A percentile compares a stretch with the other conserved stretches of the same genome.
phyloP scores from a whole-genome alignment of 345 rosid species.

The Syzygium oleosum region DNA sequence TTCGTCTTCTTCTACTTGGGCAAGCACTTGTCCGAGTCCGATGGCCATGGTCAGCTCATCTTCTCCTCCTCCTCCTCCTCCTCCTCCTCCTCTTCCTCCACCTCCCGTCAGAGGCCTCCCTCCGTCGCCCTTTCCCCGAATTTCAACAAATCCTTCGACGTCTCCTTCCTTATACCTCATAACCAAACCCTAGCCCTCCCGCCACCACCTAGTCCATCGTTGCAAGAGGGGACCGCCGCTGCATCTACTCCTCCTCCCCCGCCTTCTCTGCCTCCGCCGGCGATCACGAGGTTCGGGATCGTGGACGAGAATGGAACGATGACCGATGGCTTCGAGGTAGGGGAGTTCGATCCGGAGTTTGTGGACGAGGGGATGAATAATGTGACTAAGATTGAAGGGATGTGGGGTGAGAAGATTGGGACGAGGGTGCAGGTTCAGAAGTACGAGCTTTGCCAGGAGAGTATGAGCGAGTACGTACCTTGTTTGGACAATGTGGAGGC shows the following conservation, averaged over 20 bases:
- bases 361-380: constrained; percentile 43
- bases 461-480: constrained; percentile 72
- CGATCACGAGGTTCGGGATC: constrained; percentile 51
- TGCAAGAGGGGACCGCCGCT: background rate
- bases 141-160: constrained; percentile 29
- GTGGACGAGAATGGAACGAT: constrained; percentile 74
- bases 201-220: background rate
- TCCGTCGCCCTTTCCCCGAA: constrained; percentile 56
- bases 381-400: background rate
- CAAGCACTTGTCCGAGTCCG: constrained; percentile 80
- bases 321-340: constrained; percentile 71
- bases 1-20: constrained; percentile 77
- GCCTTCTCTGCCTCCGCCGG: constrained; percentile 13
- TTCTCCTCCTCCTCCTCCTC: constrained; percentile 47
- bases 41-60: constrained; percentile 51
- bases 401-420: constrained; percentile 10
- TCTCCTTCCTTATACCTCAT: constrained; percentile 28
- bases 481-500: constrained; percentile 82
- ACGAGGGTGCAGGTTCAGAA: constrained; percentile 18
- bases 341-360: constrained; percentile 60
- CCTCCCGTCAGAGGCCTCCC: constrained; percentile 34
- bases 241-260: background rate
- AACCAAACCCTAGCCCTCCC: constrained; percentile 9
- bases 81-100: background rate
- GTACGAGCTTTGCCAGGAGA: constrained; percentile 43